Conservation (phyloP, 441 rosid genomes). For the Euphorbia schlechtendalii region DNA sequence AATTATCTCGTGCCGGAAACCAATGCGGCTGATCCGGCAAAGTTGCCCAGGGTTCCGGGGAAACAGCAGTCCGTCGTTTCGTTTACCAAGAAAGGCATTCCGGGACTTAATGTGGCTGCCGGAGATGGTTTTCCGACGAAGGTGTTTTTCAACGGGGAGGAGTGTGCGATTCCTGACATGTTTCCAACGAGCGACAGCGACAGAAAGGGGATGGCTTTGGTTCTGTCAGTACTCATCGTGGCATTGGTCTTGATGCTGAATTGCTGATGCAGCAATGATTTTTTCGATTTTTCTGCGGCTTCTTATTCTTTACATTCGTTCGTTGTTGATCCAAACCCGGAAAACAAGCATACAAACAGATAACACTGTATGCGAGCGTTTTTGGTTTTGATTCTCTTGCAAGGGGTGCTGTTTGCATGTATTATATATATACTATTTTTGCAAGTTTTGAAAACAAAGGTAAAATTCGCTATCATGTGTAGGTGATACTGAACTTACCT, state of each 20-base stretch:
- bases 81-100: constrained; percentile 70
- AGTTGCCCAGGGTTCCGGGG: constrained; percentile 63
- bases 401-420: constrained; percentile 1
- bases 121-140: constrained; percentile 88
- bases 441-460: constrained; percentile 13
- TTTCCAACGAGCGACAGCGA: constrained; percentile 46
- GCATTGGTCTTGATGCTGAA: constrained; percentile 29
- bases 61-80: constrained; percentile 92
- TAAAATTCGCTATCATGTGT: constrained; percentile 14
- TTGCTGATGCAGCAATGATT: constrained; percentile 24
- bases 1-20: constrained; percentile 67
- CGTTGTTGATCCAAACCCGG: constrained; percentile 12
- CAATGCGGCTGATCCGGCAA: constrained; percentile 45
- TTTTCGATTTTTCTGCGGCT: constrained; percentile 19
- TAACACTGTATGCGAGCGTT: constrained; percentile 11
- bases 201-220: constrained; percentile 19
- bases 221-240: constrained; percentile 29
- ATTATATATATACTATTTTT: neutral
- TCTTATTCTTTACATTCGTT: constrained; percentile 39
- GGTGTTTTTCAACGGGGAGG: constrained; percentile 94
- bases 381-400: neutral
- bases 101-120: constrained; percentile 52
- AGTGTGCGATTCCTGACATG: constrained; percentile 67
- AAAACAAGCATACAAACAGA: constrained; percentile 12
- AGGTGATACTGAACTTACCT: constrained; percentile 13